Evolutionary conservation across 768 basidiomycete genomes (phyloP).

Genomic region (Russula virescens): DNA sequence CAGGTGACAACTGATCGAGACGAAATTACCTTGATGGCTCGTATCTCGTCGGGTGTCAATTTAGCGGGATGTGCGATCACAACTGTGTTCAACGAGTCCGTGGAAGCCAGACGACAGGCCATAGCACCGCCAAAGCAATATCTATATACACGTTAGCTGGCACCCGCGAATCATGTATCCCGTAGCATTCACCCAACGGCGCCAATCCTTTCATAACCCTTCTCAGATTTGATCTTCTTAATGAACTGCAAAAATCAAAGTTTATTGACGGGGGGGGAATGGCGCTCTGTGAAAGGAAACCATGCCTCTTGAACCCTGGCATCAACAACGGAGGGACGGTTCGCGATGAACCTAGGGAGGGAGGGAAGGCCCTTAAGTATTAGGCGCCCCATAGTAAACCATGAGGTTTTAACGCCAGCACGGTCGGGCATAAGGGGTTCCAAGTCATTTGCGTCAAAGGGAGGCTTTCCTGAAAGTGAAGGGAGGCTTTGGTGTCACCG

Average conservation of each 20-base stretch:
- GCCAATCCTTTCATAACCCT: conserved; percentile 38
- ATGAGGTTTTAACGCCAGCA: conserved; percentile 26
- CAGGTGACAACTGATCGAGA: background rate
- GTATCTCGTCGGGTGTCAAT: conserved; percentile 31
- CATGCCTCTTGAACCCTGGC: conserved; percentile 28
- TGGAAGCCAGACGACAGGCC: conserved; percentile 29
- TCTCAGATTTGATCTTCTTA: conserved; percentile 34
- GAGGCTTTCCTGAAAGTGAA: conserved; percentile 29
- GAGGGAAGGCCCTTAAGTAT: conserved; percentile 24
- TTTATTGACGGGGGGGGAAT: background rate
- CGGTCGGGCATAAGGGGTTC: conserved; percentile 31
- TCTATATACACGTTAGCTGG: conserved; percentile 25
- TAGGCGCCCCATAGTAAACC: conserved; percentile 25
- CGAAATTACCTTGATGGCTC: conserved; percentile 32
- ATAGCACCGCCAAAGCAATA: conserved; percentile 37
- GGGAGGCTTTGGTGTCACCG: background rate
- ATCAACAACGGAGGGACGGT: conserved; percentile 30
- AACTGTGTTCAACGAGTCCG: conserved; percentile 34
- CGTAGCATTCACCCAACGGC: conserved; percentile 36
- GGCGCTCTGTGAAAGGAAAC: background rate
- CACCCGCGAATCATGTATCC: background rate
- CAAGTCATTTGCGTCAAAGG: conserved; percentile 28
- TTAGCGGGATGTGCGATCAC: conserved; percentile 40
- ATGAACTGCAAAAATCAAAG: conserved; percentile 31
- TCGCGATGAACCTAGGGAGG: conserved; percentile 24